Conservation (phyloP, 176 grass and related monocot species). For the Cenchrus americanus region DNA sequence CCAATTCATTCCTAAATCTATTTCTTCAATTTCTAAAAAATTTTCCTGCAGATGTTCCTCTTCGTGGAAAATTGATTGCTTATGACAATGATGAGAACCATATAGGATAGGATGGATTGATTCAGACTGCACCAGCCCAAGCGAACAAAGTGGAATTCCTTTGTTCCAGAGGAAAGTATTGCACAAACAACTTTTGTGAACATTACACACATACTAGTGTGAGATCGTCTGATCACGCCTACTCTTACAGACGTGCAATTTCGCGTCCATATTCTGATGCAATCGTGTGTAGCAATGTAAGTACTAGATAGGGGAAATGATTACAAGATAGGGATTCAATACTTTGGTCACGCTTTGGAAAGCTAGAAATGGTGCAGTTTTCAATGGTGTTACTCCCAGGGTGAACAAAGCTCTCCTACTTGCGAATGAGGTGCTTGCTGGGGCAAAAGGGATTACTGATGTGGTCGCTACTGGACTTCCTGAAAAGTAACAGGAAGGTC, state of each 20-base stretch:
- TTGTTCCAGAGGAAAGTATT: conserved; percentile 54
- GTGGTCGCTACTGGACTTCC: too few species aligned
- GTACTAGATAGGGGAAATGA: conserved; percentile 12
- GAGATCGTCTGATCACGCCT: conserved; percentile 3
- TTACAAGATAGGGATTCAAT: neutral
- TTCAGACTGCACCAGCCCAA: conserved; percentile 63
- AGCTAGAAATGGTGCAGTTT: too few species aligned
- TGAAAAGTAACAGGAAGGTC: too few species aligned
- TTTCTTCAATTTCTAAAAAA: neutral
- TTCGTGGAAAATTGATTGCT: conserved; percentile 80
- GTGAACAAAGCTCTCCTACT: too few species aligned
- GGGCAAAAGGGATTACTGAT: too few species aligned
- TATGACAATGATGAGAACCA: conserved; percentile 78
- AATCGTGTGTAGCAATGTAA: conserved; percentile 33
- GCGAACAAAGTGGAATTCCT: conserved; percentile 54
- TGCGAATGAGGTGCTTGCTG: too few species aligned
- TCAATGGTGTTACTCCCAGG: too few species aligned
- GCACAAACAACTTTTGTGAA: conserved; percentile 36
- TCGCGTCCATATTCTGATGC: conserved; percentile 15
- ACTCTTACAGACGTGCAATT: conserved; percentile 30
- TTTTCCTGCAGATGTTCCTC: conserved; percentile 62
- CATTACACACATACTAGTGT: conserved; percentile 16
- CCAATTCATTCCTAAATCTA: conserved; percentile 21
- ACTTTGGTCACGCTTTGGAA: too few species aligned
- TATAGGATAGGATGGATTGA: conserved; percentile 78